Percentiles rank a stretch among this genome's conserved stretches.
Conservation (phyloP, 2,329 filamentous ascomycete species). For the Ilyonectria robusta region DNA sequence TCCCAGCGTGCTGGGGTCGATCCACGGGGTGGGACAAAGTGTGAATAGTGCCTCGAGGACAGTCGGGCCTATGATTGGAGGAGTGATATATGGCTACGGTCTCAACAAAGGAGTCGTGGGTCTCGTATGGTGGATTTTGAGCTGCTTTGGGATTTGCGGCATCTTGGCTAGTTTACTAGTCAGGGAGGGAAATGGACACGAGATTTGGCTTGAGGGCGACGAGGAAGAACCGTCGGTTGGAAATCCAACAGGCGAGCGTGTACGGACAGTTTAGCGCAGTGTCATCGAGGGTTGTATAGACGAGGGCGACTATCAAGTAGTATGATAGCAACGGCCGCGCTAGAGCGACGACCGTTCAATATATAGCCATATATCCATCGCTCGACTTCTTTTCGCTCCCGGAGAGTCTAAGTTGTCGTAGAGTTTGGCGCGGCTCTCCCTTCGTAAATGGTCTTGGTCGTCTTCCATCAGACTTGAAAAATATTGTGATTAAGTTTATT, state of each 20-base stretch:
- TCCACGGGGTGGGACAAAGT: constrained; percentile 70
- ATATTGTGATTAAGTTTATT: too few relatives aligned
- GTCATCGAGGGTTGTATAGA: background rate
- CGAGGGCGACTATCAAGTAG: too few relatives aligned
- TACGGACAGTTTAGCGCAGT: background rate
- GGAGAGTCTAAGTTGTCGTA: too few relatives aligned
- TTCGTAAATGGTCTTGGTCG: too few relatives aligned
- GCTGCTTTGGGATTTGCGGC: constrained; percentile 63
- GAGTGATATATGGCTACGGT: constrained; percentile 72
- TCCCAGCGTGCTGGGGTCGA: constrained; percentile 61
- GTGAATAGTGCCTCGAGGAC: constrained; percentile 72
- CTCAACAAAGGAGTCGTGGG: constrained; percentile 71
- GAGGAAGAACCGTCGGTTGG: constrained; percentile 54
- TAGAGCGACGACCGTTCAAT: too few relatives aligned
- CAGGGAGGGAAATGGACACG: constrained; percentile 74
- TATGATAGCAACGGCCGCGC: too few relatives aligned
- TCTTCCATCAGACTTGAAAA: too few relatives aligned
- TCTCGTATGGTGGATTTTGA: constrained; percentile 70
- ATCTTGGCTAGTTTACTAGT: constrained; percentile 68
- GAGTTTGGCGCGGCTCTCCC: too few relatives aligned
- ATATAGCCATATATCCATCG: too few relatives aligned
- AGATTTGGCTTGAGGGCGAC: constrained; percentile 75
- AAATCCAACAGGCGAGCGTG: background rate
- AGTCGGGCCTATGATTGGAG: constrained; percentile 72
- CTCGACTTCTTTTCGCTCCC: too few relatives aligned